Base-by-base conservation (phyloP, 2,329 filamentous ascomycete genomes). In the Diaporthe caulivora region DNA sequence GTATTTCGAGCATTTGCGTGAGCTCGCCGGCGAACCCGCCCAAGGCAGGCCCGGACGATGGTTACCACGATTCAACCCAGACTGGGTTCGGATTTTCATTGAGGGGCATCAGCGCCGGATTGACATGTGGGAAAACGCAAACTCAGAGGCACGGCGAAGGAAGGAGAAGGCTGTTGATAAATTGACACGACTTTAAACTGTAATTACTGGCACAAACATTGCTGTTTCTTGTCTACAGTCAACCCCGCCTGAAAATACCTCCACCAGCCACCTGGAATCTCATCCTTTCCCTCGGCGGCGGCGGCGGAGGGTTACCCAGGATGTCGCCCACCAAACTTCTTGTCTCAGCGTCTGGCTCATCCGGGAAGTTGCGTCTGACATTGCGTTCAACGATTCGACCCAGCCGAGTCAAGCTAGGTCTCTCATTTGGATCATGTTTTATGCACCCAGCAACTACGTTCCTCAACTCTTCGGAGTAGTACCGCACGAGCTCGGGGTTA, bases 1-100 rank as follows among this genome's bases (percentile, higher is more conserved):
- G 13, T 92, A 93, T 78, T 92, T 93, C 76, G 89, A 92, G 79
- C 82, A 82, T 0, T 74, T 91, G 18, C 83, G 89, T 37, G 75
- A 73, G 15, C 75, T 91, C 34, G 87, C 88, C 1, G 87, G 88
- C 0, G 84, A 87, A 62, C 44, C 60, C 1, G 83, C 83, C 0
- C 79, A 81, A 42, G 77, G 82, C 2, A 85, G 83, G 0, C 80
- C 83, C 21, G 88, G 88, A 2, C 82, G 88, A 42, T 78, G 78
- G 70, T 76, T 88, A 69, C 85, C 87, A 1, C 80, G 76, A 69
- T 90, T 86, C 44, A 80, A 83, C 53, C 79, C 81, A 57, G 81
- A 80, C 73, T 90, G 87, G 88, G 80, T 83, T 49, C 81, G 85
- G 18, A 80, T 79, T 0, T 92, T 92, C 72, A 83, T 89, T 76